A percentile compares a stretch with the other conserved stretches of the same genome.
phyloP scores from a whole-genome alignment of 176 grass and related monocot genomes.

The Paspalum notatum region DNA sequence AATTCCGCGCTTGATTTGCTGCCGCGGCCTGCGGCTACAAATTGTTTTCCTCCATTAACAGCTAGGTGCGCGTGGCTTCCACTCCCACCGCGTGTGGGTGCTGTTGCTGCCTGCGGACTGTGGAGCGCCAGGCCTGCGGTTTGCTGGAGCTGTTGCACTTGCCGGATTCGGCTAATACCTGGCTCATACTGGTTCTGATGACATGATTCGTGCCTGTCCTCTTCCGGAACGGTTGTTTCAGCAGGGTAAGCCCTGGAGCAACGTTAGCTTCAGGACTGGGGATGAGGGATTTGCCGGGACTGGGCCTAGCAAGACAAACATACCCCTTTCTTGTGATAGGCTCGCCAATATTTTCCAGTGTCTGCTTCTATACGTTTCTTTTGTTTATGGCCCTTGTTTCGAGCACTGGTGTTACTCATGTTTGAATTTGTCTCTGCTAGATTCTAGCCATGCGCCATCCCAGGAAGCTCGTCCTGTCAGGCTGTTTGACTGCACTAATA shows the following conservation, averaged over 20 bases:
- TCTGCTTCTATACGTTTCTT: not conserved
- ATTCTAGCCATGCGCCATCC: conserved; percentile 97
- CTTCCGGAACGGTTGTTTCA: not conserved
- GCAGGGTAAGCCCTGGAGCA: conserved; percentile 1
- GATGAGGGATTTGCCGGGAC: conserved; percentile 19
- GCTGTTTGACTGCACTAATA: conserved; percentile 69
- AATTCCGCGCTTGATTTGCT: conserved; percentile 14
- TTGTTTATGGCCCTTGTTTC: conserved; percentile 24
- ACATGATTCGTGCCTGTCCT: not conserved
- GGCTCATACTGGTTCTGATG: conserved; percentile 18
- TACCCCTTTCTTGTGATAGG: conserved; percentile 15
- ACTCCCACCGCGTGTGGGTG: conserved; percentile 2
- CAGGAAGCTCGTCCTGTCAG: conserved; percentile 79
- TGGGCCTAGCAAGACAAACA: conserved; percentile 32
- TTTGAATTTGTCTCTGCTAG: conserved; percentile 56
- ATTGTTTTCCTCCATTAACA: not conserved
- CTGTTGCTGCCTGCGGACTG: not conserved
- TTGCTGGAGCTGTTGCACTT: conserved; percentile 30
- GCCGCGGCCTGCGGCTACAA: not conserved
- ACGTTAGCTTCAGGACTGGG: conserved; percentile 4
- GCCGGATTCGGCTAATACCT: conserved; percentile 15
- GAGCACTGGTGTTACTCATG: conserved; percentile 23
- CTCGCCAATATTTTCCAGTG: conserved; percentile 24
- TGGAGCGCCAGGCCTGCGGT: conserved; percentile 19
- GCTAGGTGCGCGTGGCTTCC: conserved; percentile 44